Evolutionary conservation across 768 basidiomycete species (phyloP).

Genomic region (Auriscalpium microsporum): DNA sequence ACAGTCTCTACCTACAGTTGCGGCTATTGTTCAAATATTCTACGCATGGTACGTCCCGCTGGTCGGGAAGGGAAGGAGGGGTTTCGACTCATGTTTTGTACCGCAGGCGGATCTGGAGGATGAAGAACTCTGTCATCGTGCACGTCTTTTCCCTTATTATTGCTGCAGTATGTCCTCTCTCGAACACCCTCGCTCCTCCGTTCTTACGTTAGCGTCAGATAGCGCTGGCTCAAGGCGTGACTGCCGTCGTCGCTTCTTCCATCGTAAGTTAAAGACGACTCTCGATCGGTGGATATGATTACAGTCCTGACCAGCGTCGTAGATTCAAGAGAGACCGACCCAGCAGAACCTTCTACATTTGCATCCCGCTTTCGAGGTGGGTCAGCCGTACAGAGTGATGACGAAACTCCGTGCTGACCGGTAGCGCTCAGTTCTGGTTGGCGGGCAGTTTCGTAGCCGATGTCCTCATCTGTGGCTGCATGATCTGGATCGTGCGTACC

Average conservation of each 20-base stretch:
- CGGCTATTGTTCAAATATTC: neutral
- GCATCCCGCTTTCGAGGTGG: neutral
- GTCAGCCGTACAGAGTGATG: neutral
- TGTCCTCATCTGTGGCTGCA: conserved; percentile 19
- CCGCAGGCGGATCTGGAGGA: neutral
- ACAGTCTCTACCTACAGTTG: neutral
- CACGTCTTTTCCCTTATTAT: neutral
- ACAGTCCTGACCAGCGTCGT: neutral
- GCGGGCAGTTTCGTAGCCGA: conserved; percentile 18
- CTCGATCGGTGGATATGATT: no score
- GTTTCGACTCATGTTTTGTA: neutral
- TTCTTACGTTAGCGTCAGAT: neutral
- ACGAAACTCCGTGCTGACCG: neutral
- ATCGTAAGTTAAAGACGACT: neutral
- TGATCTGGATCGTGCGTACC: conserved; percentile 20
- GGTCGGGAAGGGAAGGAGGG: neutral
- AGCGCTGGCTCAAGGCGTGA: neutral
- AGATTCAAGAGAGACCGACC: neutral
- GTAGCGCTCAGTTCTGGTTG: conserved; percentile 18
- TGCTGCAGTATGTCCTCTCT: neutral
- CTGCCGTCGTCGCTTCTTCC: neutral
- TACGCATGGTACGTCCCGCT: neutral
- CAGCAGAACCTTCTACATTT: neutral
- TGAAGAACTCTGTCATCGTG: neutral
- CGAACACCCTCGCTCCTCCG: no score